Evolutionary conservation across 2,329 filamentous ascomycete species (phyloP), one percentile per base, ranked within the genome.

Genomic region (Phoma sp.): DNA sequence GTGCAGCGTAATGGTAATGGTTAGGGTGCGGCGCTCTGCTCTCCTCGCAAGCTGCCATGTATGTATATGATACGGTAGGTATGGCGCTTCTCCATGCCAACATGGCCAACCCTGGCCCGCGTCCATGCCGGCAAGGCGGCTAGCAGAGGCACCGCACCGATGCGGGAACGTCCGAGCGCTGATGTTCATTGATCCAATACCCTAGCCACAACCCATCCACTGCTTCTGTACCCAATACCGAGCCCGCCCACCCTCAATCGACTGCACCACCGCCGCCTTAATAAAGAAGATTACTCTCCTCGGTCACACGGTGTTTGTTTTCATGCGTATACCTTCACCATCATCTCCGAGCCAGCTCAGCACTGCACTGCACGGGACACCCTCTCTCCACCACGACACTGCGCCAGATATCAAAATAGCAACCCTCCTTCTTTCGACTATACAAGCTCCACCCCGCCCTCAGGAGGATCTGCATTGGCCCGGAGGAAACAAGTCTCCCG

Each of bases 131-230:
- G 51, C 51, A 54, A 38, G 43, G 51, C 51, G 51, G 51, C 51
- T 48, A 47, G 33, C 33, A 31, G 29, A 31, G 10, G 7, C 15
- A 43, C 13, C 27, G 22, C 45, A 49, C 45, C 51, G 40, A 55
- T 35, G 51, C 51, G 51, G 51, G 22, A 27, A 48, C 29, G 51
- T 24, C 51, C 40, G 29, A 45, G 40, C 51, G 37, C 35, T 49
- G 39, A 49, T 55, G 44, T 55, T 49, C 51, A 49, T 55, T 55
- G 51, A 44, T 19, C 51, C 51, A 55, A 55, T 55, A 55, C 41
- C 24, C 37, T 37, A 43, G 24, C 43, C 19, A 43, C 29, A 24
- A 22, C 21, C 38, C 22, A 38, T 36, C 17, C 19, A 24, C 51
- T 55, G 44, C 51, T 35, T 54, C 51, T 43, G 51, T 55, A 36